These are phyloP conservation scores for Tolypocladium pustulatum DNA, from an alignment of 2,329 filamentous ascomycete genomes.

Conservation along the genomic window DNA sequence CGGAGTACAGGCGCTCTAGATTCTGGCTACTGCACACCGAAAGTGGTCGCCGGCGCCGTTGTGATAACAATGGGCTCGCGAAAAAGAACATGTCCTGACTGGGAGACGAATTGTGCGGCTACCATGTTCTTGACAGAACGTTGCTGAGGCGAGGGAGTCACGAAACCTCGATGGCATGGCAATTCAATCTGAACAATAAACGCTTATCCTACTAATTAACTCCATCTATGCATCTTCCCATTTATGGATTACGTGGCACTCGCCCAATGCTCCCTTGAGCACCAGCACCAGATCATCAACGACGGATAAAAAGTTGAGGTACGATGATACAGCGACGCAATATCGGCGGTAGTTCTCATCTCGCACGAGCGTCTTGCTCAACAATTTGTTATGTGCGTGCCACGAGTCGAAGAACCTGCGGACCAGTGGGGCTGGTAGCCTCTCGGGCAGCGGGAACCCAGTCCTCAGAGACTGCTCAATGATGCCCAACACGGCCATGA, in stretches of 20 bases:
- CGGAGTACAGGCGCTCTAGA: no score
- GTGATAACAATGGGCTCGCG: not conserved
- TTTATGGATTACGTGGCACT: slow-evolving; percentile 23
- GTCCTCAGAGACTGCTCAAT: slow-evolving; percentile 36
- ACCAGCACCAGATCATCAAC: slow-evolving; percentile 34
- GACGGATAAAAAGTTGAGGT: slow-evolving; percentile 29
- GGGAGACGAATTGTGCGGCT: no score
- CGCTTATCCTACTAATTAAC: accelerated
- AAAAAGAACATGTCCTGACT: no score
- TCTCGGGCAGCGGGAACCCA: slow-evolving; percentile 34
- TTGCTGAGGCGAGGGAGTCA: not conserved
- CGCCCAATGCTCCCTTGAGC: slow-evolving; percentile 32
- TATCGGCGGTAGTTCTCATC: slow-evolving; percentile 33
- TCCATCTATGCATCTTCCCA: slow-evolving; percentile 4
- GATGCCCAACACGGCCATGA: slow-evolving; percentile 38
- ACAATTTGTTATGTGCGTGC: slow-evolving; percentile 9
- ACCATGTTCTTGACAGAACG: no score
- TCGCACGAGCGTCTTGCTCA: slow-evolving; percentile 22
- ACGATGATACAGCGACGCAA: slow-evolving; percentile 33
- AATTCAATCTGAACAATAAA: not conserved
- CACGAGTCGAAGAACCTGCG: slow-evolving; percentile 21
- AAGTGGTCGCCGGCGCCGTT: not conserved
- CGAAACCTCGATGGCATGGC: not conserved
- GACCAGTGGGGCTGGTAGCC: slow-evolving; percentile 35
- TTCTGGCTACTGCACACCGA: no score